Evolutionary conservation across 2,329 filamentous ascomycete species (phyloP), one percentile per base, ranked within the genome.

Genomic region (Claviceps cyperi): DNA sequence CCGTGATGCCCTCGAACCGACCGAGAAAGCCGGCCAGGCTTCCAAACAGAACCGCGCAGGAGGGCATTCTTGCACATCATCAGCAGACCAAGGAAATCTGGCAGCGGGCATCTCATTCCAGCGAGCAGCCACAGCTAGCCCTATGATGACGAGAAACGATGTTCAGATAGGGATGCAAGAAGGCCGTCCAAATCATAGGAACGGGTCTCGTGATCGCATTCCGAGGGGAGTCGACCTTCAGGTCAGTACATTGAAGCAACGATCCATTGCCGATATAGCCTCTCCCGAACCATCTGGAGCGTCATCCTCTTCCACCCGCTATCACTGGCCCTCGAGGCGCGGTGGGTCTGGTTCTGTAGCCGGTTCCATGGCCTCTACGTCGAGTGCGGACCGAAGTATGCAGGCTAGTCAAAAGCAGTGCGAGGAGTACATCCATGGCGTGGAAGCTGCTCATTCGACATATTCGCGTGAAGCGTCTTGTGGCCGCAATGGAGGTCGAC

Each of bases 341-440:
- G 69, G 73, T 51, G 73, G 74, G 9, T 70, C 76, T 1, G 76
- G 69, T 1, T 82, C 79, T 0, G 70, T 78, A 4, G 64, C 75
- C 4, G 76, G 78, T 56, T 79, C 77, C 5, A 68, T 77, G 32
- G 77, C 77, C 1, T 80, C 78, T 21, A 68, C 66, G 32, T 79
- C 76, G 0, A 78, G 74, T 49, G 66, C 71, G 24, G 68, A 69
- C 17, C 69, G 72, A 51, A 74, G 72, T 57, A 60, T 76, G 54
- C 70, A 80, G 13, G 56, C 73, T 50, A 74, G 69, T 54, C 70
- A 64, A 46, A 77, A 81, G 54, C 86, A 80, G 55, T 76, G 87
- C 37, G 86, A 94, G 57, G 82, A 90, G 55, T 94, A 92, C 61
- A 90, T 94, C 55, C 87, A 81, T 66, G 92, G 87, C 61, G 69